A percentile compares a stretch with the other conserved stretches of the same genome.
Evolutionary conservation across 2,329 filamentous ascomycete species (phyloP).

Genomic region (Scedosporium apiospermum): DNA sequence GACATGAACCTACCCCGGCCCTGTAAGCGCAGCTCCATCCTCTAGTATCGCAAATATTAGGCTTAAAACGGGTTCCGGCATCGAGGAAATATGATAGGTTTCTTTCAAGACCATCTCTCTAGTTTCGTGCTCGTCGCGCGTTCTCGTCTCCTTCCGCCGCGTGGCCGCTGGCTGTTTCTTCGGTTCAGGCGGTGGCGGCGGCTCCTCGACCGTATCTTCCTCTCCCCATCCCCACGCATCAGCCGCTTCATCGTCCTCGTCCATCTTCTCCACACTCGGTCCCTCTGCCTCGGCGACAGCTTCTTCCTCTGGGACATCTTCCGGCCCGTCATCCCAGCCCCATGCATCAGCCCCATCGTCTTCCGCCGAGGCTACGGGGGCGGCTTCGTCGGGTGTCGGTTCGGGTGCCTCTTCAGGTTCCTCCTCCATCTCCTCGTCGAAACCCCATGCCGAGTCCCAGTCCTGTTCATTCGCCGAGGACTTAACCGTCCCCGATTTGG

Average conservation of each 20-base stretch:
- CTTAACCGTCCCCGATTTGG: constrained; percentile 39
- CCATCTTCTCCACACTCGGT: constrained; percentile 11
- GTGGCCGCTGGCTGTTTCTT: constrained; percentile 7
- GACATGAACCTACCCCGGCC: constrained; percentile 29
- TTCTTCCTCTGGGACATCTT: constrained; percentile 25
- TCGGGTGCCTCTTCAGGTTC: constrained; percentile 15
- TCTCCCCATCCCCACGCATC: constrained; percentile 86
- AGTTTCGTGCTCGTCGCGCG: constrained; percentile 19
- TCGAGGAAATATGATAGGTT: constrained; percentile 78
- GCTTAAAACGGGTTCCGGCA: constrained; percentile 69
- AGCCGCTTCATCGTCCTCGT: constrained; percentile 34
- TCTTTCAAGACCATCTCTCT: constrained; percentile 73
- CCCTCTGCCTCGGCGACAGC: constrained; percentile 9
- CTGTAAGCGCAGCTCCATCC: constrained; percentile 51
- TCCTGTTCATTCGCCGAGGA: constrained; percentile 43
- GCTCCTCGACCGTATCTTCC: constrained; percentile 39
- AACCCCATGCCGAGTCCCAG: constrained; percentile 76
- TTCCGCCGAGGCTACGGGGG: constrained; percentile 14
- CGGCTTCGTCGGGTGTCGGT: constrained; percentile 11
- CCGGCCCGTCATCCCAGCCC: constrained; percentile 69
- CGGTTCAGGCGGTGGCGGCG: constrained; percentile 8
- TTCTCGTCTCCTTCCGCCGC: constrained; percentile 14
- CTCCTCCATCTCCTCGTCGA: constrained; percentile 36
- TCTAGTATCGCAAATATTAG: constrained; percentile 52
- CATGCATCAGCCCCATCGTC: constrained; percentile 57